Evolutionary conservation across 495 filamentous ascomycete species (phyloP), one percentile per base, ranked within the genome.

Genomic region (Podospora anserina): DNA sequence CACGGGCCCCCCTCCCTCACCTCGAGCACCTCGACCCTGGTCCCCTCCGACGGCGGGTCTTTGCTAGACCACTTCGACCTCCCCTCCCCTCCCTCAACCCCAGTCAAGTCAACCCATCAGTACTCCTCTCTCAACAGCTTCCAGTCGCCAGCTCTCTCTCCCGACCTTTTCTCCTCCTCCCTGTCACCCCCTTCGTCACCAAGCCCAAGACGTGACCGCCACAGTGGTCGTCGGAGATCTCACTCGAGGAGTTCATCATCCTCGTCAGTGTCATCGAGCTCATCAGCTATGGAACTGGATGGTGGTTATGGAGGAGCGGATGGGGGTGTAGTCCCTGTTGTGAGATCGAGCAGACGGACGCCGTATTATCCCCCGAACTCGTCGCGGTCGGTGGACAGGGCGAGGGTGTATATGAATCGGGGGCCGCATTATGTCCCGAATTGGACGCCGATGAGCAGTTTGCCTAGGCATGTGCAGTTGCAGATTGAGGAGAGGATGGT

Each of bases 321-420:
- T 13, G n/a, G 19, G 18, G 56, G 9, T 9, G 34, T n/a, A 4
- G 39, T 30, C 59, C 32, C 68, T 6, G 27, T 69, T 54, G n/a
- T 68, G n/a, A 59, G 60, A 6, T 20, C 65, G 0, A 62, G 57
- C 30, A 64, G 71, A 4, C 39, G 67, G 9, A 73, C 73, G 6
- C 68, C 73, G 4, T 75, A 75, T 16, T 75, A 75, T 58, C 73
- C 73, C 54, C 73, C 73, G 2, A 75, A 75, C 32, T n/a, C 66
- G n/a, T 75, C 73, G 13, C 61, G 67, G 5, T 71, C 58, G 11
- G 62, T 27, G 1, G 69, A 75, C 39, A 63, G 66, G 49, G 61
- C 66, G 30, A 27, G 73, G 0, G 67, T 73, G 0, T 75, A 71
- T 61, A 72, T 73, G 71, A 70, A 68, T 27, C 19, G 73, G 0